Conservation (phyloP, 2,329 filamentous ascomycete genomes). For the Didymella arachidicola region DNA sequence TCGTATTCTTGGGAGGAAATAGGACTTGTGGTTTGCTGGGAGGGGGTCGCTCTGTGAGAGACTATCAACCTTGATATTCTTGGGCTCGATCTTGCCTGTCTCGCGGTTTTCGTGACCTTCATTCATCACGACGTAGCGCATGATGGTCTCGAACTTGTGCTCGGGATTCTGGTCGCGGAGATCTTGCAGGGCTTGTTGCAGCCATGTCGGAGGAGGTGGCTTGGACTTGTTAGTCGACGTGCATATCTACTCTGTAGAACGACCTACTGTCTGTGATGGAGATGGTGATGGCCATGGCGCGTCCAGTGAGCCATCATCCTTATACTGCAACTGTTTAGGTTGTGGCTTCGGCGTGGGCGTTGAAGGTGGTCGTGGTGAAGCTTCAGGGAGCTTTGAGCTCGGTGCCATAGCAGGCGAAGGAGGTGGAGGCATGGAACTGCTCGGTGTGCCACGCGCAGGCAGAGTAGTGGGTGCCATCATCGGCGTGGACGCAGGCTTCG, state of each 20-base stretch:
- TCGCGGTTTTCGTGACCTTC: conserved; percentile 53
- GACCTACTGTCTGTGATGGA: conserved; percentile 69
- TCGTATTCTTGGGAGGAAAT: conserved; percentile 86
- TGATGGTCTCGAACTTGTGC: conserved; percentile 86
- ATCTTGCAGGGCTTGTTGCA: conserved; percentile 73
- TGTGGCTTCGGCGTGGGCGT: conserved; percentile 49
- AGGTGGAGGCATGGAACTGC: conserved; percentile 64
- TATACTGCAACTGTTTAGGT: conserved; percentile 47
- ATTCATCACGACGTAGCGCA: conserved; percentile 88
- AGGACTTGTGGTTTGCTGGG: conserved; percentile 73
- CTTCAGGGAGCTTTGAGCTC: conserved; percentile 43
- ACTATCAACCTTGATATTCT: conserved; percentile 63
- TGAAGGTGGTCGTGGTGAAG: conserved; percentile 42
- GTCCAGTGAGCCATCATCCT: conserved; percentile 67
- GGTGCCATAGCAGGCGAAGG: conserved; percentile 55
- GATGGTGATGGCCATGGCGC: conserved; percentile 66
- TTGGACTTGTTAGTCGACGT: conserved; percentile 51
- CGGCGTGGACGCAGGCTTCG: conserved; percentile 54
- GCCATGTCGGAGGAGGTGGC: conserved; percentile 89
- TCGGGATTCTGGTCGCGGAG: conserved; percentile 76
- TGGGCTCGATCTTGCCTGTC: conserved; percentile 62
- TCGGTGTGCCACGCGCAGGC: conserved; percentile 60
- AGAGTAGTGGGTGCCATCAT: conserved; percentile 57
- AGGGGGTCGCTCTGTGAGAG: conserved; percentile 58
- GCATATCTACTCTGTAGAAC: background rate